Base-by-base conservation (phyloP, 257 asterid species). In the Solanum sejunctum region DNA sequence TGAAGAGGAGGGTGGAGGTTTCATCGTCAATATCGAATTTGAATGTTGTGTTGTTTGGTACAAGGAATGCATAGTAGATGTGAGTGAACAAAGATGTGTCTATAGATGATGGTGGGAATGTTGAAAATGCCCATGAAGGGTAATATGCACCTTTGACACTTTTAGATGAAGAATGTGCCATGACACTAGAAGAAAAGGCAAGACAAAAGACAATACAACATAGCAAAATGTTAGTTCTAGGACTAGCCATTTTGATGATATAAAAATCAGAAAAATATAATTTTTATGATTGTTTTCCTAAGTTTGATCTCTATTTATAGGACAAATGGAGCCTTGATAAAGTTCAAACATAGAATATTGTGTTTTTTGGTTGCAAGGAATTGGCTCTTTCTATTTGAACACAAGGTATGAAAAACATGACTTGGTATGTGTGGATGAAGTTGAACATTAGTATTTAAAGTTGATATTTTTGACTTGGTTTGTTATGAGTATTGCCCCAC, bases 71-170 rank as follows among this genome's bases (percentile, higher is more conserved):
- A 39, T 92, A 94, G 89, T 90, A 94, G 28, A 93, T 55, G 86
- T 94, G 98, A 16, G 96, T 91, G 90, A 85, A 94, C 8, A 86
- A 85, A 21, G 87, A 73, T 0, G 98, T 87, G 79, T 91, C 88
- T 56, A 94, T 92, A 70, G 95, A 82, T 13, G 96, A 92, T 18
- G 93, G 92, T 41, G 87, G 81, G 8, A 89, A 80, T 23, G 41
- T 17, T 17, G 88, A 88, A 13, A 13, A 21, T 28, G 86, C 83
- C 97, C 95, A 91, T 4, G 97, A 90, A 36, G 98, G 94, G 60
- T 87, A 94, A 71, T 94, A 94, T 10, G 84, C 95, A 16, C 97
- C 98, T 84, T 91, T 95, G 86, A 95, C 79, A 8, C 87, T 73
- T 39, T 21, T 28, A 63, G 90, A 66, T 8, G 87, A 55, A 32